phyloP scores from a whole-genome alignment of 306 rosid genomes.

The Medicago lupulina region DNA sequence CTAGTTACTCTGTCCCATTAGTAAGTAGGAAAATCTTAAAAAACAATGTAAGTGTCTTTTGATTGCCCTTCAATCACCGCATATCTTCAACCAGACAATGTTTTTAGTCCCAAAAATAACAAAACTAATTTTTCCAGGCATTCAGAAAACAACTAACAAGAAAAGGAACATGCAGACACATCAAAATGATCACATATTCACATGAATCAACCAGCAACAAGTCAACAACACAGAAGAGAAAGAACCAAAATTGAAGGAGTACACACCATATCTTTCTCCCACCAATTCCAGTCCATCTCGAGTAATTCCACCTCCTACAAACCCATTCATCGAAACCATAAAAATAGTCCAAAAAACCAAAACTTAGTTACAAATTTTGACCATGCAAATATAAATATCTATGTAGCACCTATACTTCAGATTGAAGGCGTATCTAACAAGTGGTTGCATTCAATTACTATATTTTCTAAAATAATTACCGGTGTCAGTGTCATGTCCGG shows the following conservation, averaged over 20 bases:
- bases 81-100: not conserved
- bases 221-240: not conserved
- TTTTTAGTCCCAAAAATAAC: not conserved
- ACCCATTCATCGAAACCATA: slow-evolving; percentile 21
- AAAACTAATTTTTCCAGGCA: not conserved
- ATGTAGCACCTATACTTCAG: too few species aligned
- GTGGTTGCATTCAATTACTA: too few species aligned
- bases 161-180: slow-evolving; percentile 24
- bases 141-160: slow-evolving; percentile 27
- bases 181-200: slow-evolving; percentile 13
- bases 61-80: not conserved
- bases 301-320: slow-evolving; percentile 76
- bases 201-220: slow-evolving; percentile 30
- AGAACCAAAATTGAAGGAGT: slow-evolving; percentile 9
- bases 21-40: slow-evolving; percentile 18
- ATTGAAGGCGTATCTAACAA: too few species aligned
- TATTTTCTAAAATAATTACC: too few species aligned
- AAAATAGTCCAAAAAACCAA: not conserved
- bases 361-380: slow-evolving; percentile 21
- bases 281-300: slow-evolving; percentile 82
- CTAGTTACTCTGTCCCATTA: not conserved
- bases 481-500: too few species aligned
- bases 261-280: slow-evolving; percentile 88
- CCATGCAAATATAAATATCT: not conserved
- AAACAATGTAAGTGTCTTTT: slow-evolving; percentile 8